These are phyloP conservation scores for Malassezia pachydermatis DNA, from an alignment of 1,284 basidiomycete species.

Conservation along the genomic window DNA sequence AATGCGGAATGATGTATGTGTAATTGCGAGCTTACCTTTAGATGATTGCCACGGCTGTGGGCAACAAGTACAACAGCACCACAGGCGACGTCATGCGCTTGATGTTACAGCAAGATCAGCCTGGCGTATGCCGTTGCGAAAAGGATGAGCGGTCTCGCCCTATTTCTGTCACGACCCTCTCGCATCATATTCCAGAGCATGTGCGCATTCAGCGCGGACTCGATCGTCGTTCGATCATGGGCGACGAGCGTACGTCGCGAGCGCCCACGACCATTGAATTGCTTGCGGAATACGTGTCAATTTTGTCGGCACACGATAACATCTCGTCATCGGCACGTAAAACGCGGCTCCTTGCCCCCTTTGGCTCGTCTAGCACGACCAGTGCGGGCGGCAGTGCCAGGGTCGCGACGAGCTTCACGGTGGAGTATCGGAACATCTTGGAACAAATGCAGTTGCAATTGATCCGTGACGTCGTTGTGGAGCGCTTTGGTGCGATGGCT, in stretches of 20 bases:
- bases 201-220: slow-evolving; percentile 53
- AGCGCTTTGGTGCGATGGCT: slow-evolving; percentile 74
- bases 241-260: slow-evolving; percentile 17
- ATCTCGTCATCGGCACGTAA: slow-evolving; percentile 61
- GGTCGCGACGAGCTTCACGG: slow-evolving; percentile 51
- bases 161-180: slow-evolving; percentile 36
- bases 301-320: slow-evolving; percentile 68
- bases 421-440: slow-evolving; percentile 71
- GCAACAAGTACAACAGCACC: slow-evolving; percentile 35
- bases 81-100: slow-evolving; percentile 39
- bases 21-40: neutral
- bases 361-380: slow-evolving; percentile 26
- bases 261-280: slow-evolving; percentile 28
- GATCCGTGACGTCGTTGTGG: slow-evolving; percentile 68
- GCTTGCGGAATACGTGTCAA: slow-evolving; percentile 58
- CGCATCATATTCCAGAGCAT: slow-evolving; percentile 48
- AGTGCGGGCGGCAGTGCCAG: slow-evolving; percentile 26
- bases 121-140: slow-evolving; percentile 54
- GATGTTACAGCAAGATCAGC: slow-evolving; percentile 22
- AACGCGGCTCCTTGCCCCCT: slow-evolving; percentile 43
- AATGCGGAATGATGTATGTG: slow-evolving; percentile 68
- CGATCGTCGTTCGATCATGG: slow-evolving; percentile 24
- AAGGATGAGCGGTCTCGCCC: slow-evolving; percentile 47
- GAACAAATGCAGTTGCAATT: slow-evolving; percentile 62
- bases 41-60: slow-evolving; percentile 28